Evolutionary conservation across 768 basidiomycete genomes (phyloP).

Genomic region (Pleurotus tuoliensis): DNA sequence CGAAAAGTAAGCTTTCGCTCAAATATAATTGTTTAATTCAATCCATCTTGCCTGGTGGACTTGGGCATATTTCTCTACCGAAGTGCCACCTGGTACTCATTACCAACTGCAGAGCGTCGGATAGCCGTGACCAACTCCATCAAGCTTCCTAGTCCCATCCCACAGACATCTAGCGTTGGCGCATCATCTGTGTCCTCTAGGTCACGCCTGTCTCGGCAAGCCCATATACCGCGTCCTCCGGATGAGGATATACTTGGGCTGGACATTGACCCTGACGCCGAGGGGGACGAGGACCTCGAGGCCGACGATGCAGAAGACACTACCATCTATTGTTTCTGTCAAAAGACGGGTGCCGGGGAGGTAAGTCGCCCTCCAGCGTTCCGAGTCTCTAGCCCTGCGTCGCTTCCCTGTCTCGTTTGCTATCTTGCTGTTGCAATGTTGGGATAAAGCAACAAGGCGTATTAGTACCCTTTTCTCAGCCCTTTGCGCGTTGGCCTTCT

Average conservation of each 20-base stretch:
- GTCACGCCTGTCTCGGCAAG: conserved; percentile 33
- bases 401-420: neutral
- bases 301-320: conserved; percentile 27
- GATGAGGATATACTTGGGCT: conserved; percentile 12
- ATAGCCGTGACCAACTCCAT: conserved; percentile 30
- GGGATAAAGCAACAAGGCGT: neutral
- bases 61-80: no score
- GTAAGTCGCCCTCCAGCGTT: conserved; percentile 18
- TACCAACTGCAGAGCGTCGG: conserved; percentile 27
- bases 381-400: neutral
- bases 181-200: conserved; percentile 20
- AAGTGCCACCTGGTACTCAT: conserved; percentile 1
- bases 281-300: conserved; percentile 17
- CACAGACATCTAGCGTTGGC: conserved; percentile 14
- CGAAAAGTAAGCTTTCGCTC: conserved; percentile 8
- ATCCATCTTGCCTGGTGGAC: no score
- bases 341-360: conserved; percentile 37
- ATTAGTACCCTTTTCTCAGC: neutral
- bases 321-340: conserved; percentile 40
- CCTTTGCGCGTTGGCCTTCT: neutral
- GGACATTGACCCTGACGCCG: conserved; percentile 13
- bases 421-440: neutral
- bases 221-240: conserved; percentile 14
- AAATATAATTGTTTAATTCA: neutral
- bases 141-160: conserved; percentile 30